Conservation (phyloP, 805 yeast genomes). For the Candida cerambycidarum region DNA sequence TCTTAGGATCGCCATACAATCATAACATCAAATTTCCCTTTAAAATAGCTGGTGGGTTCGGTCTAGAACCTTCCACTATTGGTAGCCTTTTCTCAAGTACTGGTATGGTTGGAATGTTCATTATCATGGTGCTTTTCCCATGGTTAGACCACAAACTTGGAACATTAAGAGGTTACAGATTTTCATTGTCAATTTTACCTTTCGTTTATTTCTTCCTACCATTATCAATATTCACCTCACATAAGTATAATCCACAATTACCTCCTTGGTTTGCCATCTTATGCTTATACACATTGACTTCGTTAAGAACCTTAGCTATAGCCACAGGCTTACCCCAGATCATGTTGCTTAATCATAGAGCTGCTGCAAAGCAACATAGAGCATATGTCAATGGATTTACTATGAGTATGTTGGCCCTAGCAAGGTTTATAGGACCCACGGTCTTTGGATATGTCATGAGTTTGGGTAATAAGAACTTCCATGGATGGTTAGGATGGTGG, state of each 20-base stretch:
- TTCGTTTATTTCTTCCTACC: slow-evolving; percentile 32
- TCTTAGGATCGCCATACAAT: slow-evolving; percentile 23
- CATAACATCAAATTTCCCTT: slow-evolving; percentile 30
- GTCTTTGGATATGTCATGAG: slow-evolving; percentile 36
- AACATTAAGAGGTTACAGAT: slow-evolving; percentile 20
- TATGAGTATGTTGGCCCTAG: slow-evolving; percentile 33
- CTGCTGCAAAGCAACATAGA: slow-evolving; percentile 33
- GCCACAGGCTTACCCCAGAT: slow-evolving; percentile 39
- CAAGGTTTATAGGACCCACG: slow-evolving; percentile 34
- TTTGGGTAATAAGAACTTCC: slow-evolving; percentile 24
- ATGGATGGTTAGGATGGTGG: slow-evolving; percentile 38
- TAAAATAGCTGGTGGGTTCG: slow-evolving; percentile 35
- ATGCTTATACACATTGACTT: slow-evolving; percentile 29
- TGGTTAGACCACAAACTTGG: slow-evolving; percentile 27
- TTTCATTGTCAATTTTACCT: slow-evolving; percentile 34
- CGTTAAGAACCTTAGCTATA: slow-evolving; percentile 31
- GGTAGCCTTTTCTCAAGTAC: slow-evolving; percentile 36
- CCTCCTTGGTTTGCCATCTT: slow-evolving; percentile 32
- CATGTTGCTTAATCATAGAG: slow-evolving; percentile 34
- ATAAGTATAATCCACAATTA: slow-evolving; percentile 21
- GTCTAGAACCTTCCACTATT: slow-evolving; percentile 27
- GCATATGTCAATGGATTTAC: slow-evolving; percentile 36
- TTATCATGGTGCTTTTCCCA: slow-evolving; percentile 45
- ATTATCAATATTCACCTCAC: slow-evolving; percentile 30
- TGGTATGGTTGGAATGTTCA: slow-evolving; percentile 35